A percentile compares a stretch with the other conserved stretches of the same genome.
Conservation (phyloP, 768 basidiomycete genomes). For the Termitomyces sp. region DNA sequence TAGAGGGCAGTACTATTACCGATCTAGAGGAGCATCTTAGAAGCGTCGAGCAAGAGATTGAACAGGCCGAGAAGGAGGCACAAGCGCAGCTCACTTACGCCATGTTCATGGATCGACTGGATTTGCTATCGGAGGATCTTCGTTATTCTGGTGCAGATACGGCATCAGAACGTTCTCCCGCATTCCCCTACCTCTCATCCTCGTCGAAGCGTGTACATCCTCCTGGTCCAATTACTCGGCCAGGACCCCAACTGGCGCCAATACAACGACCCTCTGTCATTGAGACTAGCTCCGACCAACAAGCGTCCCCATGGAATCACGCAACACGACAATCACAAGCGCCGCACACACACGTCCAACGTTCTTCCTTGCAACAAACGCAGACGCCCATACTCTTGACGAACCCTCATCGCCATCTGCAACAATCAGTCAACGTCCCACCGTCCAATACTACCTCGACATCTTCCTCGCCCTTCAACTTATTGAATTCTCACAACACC, state of each 20-base stretch:
- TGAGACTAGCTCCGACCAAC: slow-evolving; percentile 9
- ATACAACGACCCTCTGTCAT: slow-evolving; percentile 6
- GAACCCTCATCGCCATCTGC: slow-evolving; percentile 23
- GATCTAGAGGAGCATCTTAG: slow-evolving; percentile 68
- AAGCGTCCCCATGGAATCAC: not conserved
- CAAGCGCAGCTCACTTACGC: slow-evolving; percentile 9
- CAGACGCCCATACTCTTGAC: slow-evolving; percentile 18
- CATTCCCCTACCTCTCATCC: slow-evolving; percentile 14
- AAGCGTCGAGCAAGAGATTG: slow-evolving; percentile 58
- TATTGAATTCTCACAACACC: not conserved
- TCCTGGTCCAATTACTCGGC: slow-evolving; percentile 23
- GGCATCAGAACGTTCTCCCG: slow-evolving; percentile 16
- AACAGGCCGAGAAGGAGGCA: slow-evolving; percentile 34
- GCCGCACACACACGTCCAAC: slow-evolving; percentile 17
- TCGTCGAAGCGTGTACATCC: slow-evolving; percentile 15
- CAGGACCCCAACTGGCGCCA: slow-evolving; percentile 5
- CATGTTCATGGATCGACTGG: slow-evolving; percentile 9
- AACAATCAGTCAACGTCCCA: slow-evolving; percentile 19
- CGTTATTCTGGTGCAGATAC: slow-evolving; percentile 11
- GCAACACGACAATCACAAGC: slow-evolving; percentile 7
- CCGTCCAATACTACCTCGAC: slow-evolving; percentile 1
- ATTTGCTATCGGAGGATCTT: slow-evolving; percentile 13
- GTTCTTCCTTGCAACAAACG: slow-evolving; percentile 22
- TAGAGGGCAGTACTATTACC: slow-evolving; percentile 53
- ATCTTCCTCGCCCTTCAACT: not conserved